These are phyloP conservation scores for Jamesozyma piceae DNA, from an alignment of 805 yeast species.

Conservation along the genomic window DNA sequence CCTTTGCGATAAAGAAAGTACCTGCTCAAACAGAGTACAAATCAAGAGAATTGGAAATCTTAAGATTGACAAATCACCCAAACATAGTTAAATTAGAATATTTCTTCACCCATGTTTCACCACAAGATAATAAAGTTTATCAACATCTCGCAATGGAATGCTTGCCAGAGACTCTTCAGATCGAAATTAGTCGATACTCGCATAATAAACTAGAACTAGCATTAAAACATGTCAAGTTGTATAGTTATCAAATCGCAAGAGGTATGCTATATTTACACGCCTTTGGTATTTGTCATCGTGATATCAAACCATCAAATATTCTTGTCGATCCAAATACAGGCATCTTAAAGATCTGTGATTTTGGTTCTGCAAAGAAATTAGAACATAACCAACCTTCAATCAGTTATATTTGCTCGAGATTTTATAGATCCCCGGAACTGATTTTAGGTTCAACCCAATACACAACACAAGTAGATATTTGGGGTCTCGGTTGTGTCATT, in stretches of 20 bases:
- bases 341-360: conserved; percentile 68
- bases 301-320: conserved; percentile 75
- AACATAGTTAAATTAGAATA: conserved; percentile 62
- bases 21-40: conserved; percentile 85
- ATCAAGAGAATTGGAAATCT: conserved; percentile 68
- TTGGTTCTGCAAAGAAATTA: conserved; percentile 74
- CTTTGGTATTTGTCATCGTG: conserved; percentile 73
- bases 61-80: conserved; percentile 70
- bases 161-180: conserved; percentile 69
- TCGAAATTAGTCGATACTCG: conserved; percentile 63
- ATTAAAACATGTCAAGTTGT: conserved; percentile 64
- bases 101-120: conserved; percentile 60
- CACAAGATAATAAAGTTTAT: conserved; percentile 55
- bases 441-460: conserved; percentile 84
- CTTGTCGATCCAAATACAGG: conserved; percentile 64
- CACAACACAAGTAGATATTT: conserved; percentile 85
- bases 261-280: conserved; percentile 79
- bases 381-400: conserved; percentile 81
- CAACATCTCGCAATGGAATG: conserved; percentile 85
- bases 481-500: conserved; percentile 96
- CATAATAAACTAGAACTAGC: conserved; percentile 54
- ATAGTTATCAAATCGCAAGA: conserved; percentile 70
- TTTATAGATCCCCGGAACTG: conserved; percentile 77
- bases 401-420: conserved; percentile 90
- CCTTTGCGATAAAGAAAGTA: conserved; percentile 75